Conservation (phyloP, 2,329 filamentous ascomycete species). For the Pseudomassariella vexata region DNA sequence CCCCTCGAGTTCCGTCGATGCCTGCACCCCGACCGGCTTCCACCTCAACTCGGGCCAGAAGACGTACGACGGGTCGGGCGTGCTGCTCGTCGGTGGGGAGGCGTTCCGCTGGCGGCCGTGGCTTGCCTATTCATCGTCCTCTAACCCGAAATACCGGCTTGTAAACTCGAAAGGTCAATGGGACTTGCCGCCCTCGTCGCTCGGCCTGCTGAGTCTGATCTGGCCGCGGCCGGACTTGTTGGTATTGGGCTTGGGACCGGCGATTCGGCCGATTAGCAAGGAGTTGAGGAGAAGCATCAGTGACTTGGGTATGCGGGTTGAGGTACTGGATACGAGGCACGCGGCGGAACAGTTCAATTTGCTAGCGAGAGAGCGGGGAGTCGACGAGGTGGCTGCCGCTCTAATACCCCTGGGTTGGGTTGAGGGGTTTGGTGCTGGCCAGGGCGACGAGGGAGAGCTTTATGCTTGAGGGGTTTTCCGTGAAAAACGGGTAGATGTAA, state of each 20-base stretch:
- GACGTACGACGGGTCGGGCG: slow-evolving; percentile 63
- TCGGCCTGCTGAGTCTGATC: slow-evolving; percentile 69
- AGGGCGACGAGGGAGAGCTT: slow-evolving; percentile 3
- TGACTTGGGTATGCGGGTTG: slow-evolving; percentile 74
- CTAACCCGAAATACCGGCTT: slow-evolving; percentile 33
- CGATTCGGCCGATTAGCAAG: slow-evolving; percentile 70
- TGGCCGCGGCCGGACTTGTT: slow-evolving; percentile 91
- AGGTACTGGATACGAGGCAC: slow-evolving; percentile 88
- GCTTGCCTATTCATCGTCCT: slow-evolving; percentile 34
- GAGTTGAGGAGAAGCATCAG: slow-evolving; percentile 67
- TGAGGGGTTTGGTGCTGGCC: slow-evolving; percentile 44
- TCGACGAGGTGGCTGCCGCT: slow-evolving; percentile 78
- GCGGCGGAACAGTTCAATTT: slow-evolving; percentile 93
- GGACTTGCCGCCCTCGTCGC: slow-evolving; percentile 64
- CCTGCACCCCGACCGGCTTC: slow-evolving; percentile 79
- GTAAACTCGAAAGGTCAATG: slow-evolving; percentile 76
- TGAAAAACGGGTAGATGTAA: too few relatives aligned
- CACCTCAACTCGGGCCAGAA: slow-evolving; percentile 75
- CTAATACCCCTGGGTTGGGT: slow-evolving; percentile 82
- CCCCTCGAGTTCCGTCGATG: slow-evolving; percentile 78
- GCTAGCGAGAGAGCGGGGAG: slow-evolving; percentile 86
- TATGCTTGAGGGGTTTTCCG: too few relatives aligned
- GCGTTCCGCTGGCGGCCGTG: slow-evolving; percentile 87
- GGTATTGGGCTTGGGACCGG: slow-evolving; percentile 78
- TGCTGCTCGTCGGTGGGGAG: slow-evolving; percentile 78